Conservation (phyloP, 345 rosid species). For the thale cress (Arabidopsis thaliana) region TAIR10.1 NC_003075.7:7826501-7827000, state of each 20-base stretch:
- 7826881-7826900: not conserved
- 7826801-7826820: not conserved
- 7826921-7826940: not conserved
- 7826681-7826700: not conserved
- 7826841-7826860: not conserved
- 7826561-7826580: not conserved
- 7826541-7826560: constrained; percentile 5
- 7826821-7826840: too few species aligned
- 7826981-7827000: not conserved
- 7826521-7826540: constrained; percentile 22
- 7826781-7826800: too few species aligned
- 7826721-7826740: not conserved
- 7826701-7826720: not conserved
- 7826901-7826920: not conserved
- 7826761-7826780: too few species aligned
- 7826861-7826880: not conserved
- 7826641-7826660: not conserved
- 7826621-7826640: not conserved
- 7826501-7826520: not conserved
- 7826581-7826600: not conserved
- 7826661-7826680: not conserved
- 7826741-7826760: too few species aligned
- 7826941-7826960: not conserved
- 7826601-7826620: not conserved
- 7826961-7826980: not conserved